Base-by-base conservation (phyloP, 2,329 filamentous ascomycete species). In the Trichoderma guizhouense region DNA sequence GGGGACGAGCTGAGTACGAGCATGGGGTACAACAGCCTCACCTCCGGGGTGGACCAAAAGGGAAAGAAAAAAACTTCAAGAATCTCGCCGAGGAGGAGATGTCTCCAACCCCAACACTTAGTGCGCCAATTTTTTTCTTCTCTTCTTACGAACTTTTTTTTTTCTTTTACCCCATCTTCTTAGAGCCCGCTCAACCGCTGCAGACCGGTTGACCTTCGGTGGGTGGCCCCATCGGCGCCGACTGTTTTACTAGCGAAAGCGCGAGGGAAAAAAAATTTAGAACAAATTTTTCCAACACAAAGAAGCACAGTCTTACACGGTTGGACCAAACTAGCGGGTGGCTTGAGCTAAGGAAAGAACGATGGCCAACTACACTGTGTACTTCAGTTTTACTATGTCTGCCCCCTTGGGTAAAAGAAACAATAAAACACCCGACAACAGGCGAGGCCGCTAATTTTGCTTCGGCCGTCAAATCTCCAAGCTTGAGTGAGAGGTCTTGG, bases 361-460 rank as follows among this genome's bases (percentile, higher is more conserved):
- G 39, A 43, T 43, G 36, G 34, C 63, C 55, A 69, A 9, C n/a
- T n/a, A 62, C 66, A 69, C 66, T 69, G 66, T 69, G 66, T 62
- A 69, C 66, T 28, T 67, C 7, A 14, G 1, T 15, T 47, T 51
- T 62, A 30, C 66, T 61, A 62, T 69, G 6, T 43, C 39, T 69
- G 66, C 66, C 21, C 66, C 66, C 36, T 30, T 30, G 57, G 66
- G 66, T 58, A 30, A 21, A 53, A 9, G 55, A 69, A 62, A n/a
- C 60, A 39, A 43, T 15, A 21, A 58, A 67, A 58, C 32, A 58
- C 15, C 51, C 32, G 63, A 67, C 12, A 11, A 68, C 55, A 69
- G 55, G 28, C 39, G 36, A 69, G 28, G 57, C 64, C 57, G 57
- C 66, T 69, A 69, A 53, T 36, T 32, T 8, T 69, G 26, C 57